Percentiles rank a stretch among this genome's conserved stretches.
phyloP scores from a whole-genome alignment of 2,329 filamentous ascomycete species.

The Aspergillus persii region DNA sequence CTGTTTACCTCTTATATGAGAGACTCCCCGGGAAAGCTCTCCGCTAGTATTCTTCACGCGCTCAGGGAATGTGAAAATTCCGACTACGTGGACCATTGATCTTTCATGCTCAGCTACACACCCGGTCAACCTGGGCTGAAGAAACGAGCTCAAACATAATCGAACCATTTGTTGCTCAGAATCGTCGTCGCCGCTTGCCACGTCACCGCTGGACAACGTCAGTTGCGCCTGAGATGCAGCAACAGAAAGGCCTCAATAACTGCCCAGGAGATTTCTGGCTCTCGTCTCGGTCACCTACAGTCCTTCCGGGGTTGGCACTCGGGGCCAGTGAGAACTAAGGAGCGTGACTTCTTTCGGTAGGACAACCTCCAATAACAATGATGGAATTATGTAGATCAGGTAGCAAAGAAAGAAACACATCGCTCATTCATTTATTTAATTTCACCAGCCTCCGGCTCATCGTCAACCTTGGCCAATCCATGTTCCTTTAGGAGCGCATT shows the following conservation, averaged over 20 bases:
- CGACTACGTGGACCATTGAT: slow-evolving; percentile 32
- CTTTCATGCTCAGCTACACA: slow-evolving; percentile 10
- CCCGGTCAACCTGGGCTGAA: slow-evolving; percentile 19
- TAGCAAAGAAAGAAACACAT: slow-evolving; percentile 23
- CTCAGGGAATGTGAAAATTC: neutral
- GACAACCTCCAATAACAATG: slow-evolving; percentile 11
- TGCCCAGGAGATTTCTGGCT: neutral
- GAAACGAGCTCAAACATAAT: slow-evolving; percentile 20
- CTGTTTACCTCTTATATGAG: slow-evolving; percentile 9
- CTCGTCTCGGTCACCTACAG: slow-evolving; percentile 3
- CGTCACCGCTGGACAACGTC: slow-evolving; percentile 30
- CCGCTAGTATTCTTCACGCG: slow-evolving; percentile 7
- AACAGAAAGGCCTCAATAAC: neutral
- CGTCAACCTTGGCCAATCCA: slow-evolving; percentile 78
- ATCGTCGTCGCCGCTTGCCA: slow-evolving; percentile 28
- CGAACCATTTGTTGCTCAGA: slow-evolving; percentile 20
- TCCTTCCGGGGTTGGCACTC: neutral
- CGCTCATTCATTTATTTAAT: slow-evolving; percentile 35
- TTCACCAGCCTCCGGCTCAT: slow-evolving; percentile 62
- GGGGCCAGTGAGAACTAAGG: slow-evolving; percentile 9
- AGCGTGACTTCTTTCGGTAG: neutral
- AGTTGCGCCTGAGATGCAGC: slow-evolving; percentile 25
- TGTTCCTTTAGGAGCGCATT: slow-evolving; percentile 92
- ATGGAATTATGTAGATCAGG: slow-evolving; percentile 29
- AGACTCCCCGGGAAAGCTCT: neutral